These are phyloP conservation scores for Geotrichum cucujoidarum DNA, from an alignment of 1,139 yeast genomes.

Conservation along the genomic window DNA sequence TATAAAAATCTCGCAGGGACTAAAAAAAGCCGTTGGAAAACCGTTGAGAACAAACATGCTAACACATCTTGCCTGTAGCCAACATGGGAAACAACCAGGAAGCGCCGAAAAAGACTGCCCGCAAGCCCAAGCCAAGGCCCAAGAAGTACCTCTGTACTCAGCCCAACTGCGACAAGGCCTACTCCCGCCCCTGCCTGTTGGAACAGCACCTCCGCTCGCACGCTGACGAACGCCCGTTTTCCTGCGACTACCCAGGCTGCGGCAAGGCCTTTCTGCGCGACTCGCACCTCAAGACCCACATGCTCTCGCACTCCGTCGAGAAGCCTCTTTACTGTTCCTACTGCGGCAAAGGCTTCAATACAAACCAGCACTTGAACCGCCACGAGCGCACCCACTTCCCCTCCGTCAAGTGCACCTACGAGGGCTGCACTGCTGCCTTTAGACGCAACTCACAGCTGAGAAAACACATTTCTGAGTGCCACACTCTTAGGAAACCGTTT, in stretches of 20 bases:
- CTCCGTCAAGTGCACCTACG: conserved; percentile 57
- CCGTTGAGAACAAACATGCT: conserved; percentile 11
- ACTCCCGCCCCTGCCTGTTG: conserved; percentile 73
- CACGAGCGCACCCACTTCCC: conserved; percentile 77
- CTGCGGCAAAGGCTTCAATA: conserved; percentile 81
- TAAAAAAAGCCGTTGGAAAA: conserved; percentile 2
- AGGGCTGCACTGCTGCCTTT: conserved; percentile 61
- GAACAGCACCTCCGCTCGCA: conserved; percentile 75
- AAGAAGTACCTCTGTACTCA: conserved; percentile 58
- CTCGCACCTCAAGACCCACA: conserved; percentile 73
- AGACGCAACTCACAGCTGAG: conserved; percentile 74
- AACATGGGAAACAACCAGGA: conserved; percentile 4
- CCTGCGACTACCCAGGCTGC: conserved; percentile 55
- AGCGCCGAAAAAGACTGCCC: conserved; percentile 4
- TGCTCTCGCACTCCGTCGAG: conserved; percentile 49
- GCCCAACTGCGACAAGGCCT: conserved; percentile 68
- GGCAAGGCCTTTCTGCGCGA: conserved; percentile 63
- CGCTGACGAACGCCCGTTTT: conserved; percentile 71
- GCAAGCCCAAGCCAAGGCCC: conserved; percentile 39
- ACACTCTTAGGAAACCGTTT: conserved; percentile 37
- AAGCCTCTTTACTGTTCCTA: conserved; percentile 72
- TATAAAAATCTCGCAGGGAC: neutral
- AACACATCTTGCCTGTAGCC: conserved; percentile 8
- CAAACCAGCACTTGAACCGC: conserved; percentile 74
- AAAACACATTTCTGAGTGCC: conserved; percentile 64